A percentile compares a stretch with the other conserved stretches of the same genome.
These are phyloP conservation scores for Neurospora sp. DNA, from an alignment of 495 filamentous ascomycete species.

Conservation along the genomic window DNA sequence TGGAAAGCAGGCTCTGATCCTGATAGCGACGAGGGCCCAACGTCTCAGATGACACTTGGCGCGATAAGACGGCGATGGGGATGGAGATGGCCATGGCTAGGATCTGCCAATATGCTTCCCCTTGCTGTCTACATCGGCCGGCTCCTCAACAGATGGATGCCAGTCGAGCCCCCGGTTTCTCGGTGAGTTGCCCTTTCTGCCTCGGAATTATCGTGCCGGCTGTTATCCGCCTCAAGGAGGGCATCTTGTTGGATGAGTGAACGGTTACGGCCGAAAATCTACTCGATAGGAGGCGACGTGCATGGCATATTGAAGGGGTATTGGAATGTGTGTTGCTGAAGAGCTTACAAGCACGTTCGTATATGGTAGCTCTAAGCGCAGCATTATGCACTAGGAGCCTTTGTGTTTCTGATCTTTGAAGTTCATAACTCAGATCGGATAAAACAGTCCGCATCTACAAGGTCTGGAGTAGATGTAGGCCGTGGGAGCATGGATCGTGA, in stretches of 20 bases:
- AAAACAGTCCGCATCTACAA: neutral
- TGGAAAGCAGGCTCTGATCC: neutral
- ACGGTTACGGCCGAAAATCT: neutral
- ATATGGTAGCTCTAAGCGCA: neutral
- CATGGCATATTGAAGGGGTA: neutral
- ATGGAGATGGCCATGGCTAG: neutral
- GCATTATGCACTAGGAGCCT: neutral
- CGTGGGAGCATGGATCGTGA: neutral
- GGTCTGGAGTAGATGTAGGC: neutral
- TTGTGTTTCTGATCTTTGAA: neutral
- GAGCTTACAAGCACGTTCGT: neutral
- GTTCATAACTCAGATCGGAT: neutral
- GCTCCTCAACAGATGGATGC: neutral
- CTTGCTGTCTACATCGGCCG: neutral
- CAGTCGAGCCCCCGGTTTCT: neutral
- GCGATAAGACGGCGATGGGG: neutral
- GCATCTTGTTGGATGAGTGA: neutral
- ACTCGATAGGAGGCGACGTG: neutral
- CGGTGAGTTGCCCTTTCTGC: neutral
- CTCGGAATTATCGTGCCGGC: neutral
- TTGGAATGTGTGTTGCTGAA: neutral
- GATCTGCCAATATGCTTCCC: neutral
- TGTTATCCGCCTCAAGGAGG: neutral
- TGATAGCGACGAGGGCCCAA: neutral
- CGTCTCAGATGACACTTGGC: neutral